A percentile compares a stretch with the other conserved stretches of the same genome.
phyloP scores from a whole-genome alignment of 2,329 filamentous ascomycete species.

The Sarocladium brachiariae region DNA sequence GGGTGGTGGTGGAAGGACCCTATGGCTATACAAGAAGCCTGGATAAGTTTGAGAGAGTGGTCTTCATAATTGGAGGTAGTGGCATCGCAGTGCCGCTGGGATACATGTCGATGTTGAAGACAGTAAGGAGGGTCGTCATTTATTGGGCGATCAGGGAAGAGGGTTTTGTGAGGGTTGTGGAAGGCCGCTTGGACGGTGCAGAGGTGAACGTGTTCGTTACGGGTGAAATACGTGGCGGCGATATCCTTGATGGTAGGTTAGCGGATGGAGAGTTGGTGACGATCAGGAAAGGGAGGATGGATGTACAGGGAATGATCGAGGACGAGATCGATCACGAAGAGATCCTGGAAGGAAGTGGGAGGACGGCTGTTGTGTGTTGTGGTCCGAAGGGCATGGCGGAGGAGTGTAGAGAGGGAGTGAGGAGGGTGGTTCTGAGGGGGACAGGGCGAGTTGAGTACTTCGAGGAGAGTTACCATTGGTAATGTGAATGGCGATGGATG shows the following conservation, averaged over 20 bases:
- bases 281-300: constrained; percentile 23
- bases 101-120: constrained; percentile 25
- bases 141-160: constrained; percentile 38
- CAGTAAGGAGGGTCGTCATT: constrained; percentile 18
- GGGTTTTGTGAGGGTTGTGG: constrained; percentile 27
- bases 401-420: constrained; percentile 28
- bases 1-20: constrained; percentile 37
- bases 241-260: no score
- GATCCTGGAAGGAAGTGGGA: constrained; percentile 14
- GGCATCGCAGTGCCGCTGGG: constrained; percentile 36
- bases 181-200: constrained; percentile 25
- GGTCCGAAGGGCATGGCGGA: constrained; percentile 39
- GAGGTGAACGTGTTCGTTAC: constrained; percentile 10
- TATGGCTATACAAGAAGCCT: constrained; percentile 35
- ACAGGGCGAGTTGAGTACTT: constrained; percentile 31
- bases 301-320: constrained; percentile 25
- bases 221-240: no score
- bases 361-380: constrained; percentile 36
- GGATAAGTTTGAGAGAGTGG: constrained; percentile 28
- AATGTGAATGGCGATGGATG: no score
- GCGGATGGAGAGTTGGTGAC: background rate
- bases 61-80: constrained; percentile 39
- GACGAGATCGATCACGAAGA: constrained; percentile 15
- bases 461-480: constrained; percentile 39
- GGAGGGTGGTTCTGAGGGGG: constrained; percentile 1